These are phyloP conservation scores for Pseudocercospora eumusae DNA, from an alignment of 2,329 filamentous ascomycete species.

Conservation along the genomic window DNA sequence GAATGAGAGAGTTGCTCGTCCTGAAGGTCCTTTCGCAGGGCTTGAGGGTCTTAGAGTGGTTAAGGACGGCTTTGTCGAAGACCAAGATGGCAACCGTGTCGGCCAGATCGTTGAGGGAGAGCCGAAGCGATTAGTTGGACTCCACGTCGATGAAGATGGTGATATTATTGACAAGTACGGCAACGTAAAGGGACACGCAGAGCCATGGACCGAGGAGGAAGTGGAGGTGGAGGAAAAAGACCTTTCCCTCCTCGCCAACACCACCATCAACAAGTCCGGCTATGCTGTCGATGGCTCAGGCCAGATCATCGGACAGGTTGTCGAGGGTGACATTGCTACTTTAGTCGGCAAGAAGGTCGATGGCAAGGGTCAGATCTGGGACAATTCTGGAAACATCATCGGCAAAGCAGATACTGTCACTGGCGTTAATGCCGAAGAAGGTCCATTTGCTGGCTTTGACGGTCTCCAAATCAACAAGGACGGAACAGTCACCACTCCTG, in stretches of 20 bases:
- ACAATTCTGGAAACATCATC: conserved; percentile 62
- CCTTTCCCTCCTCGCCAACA: conserved; percentile 61
- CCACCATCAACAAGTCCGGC: conserved; percentile 64
- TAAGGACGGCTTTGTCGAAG: conserved; percentile 71
- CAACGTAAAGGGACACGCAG: conserved; percentile 62
- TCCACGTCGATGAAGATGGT: conserved; percentile 76
- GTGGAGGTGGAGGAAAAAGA: conserved; percentile 51
- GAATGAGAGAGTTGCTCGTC: conserved; percentile 56
- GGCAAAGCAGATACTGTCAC: conserved; percentile 60
- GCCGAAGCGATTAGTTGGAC: conserved; percentile 69
- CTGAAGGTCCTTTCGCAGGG: conserved; percentile 68
- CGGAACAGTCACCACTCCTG: conserved; percentile 53
- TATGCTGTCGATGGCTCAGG: conserved; percentile 63
- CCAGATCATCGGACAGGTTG: conserved; percentile 59
- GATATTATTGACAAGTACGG: conserved; percentile 76
- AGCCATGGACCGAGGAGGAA: conserved; percentile 57
- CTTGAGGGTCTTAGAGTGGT: conserved; percentile 64
- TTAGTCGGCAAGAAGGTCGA: conserved; percentile 64
- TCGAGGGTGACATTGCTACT: conserved; percentile 58
- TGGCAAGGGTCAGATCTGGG: conserved; percentile 64
- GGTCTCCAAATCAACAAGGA: conserved; percentile 59
- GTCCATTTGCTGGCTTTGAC: conserved; percentile 63
- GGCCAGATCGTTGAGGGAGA: conserved; percentile 72
- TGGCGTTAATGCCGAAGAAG: conserved; percentile 53
- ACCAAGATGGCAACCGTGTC: conserved; percentile 76